These are phyloP conservation scores for Penicillium sp. DNA, from an alignment of 2,329 filamentous ascomycete species.

Conservation along the genomic window DNA sequence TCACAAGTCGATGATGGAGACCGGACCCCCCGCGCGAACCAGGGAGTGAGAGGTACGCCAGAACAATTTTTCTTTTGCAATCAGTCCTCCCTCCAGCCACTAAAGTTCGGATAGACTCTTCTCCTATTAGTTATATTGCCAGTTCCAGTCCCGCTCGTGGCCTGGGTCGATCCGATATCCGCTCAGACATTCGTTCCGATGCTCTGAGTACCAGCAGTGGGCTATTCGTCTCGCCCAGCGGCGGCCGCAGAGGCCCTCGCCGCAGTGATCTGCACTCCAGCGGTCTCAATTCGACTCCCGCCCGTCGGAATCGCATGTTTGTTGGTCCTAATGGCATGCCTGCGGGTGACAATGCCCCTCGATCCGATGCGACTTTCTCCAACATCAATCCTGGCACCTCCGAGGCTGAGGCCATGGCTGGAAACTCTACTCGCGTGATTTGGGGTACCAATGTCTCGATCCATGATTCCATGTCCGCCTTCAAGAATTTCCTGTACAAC, in stretches of 20 bases:
- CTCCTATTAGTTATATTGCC: conserved; percentile 85
- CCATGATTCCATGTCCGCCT: conserved; percentile 80
- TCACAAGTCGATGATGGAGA: conserved; percentile 53
- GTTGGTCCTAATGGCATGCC: conserved; percentile 68
- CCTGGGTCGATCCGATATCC: conserved; percentile 41
- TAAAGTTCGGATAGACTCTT: conserved; percentile 69
- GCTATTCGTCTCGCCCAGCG: conserved; percentile 73
- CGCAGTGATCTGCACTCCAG: conserved; percentile 89
- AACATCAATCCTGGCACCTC: conserved; percentile 81
- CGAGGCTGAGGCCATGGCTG: conserved; percentile 85
- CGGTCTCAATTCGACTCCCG: conserved; percentile 58
- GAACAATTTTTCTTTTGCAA: background rate
- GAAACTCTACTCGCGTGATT: conserved; percentile 78
- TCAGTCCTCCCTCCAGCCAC: conserved; percentile 7
- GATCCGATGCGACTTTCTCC: conserved; percentile 67
- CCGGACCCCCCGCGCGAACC: conserved; percentile 47
- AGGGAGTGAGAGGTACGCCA: conserved; percentile 45
- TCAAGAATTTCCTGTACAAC: conserved; percentile 90
- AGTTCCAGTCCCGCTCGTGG: conserved; percentile 80
- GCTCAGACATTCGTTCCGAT: conserved; percentile 67
- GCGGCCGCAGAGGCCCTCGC: conserved; percentile 62
- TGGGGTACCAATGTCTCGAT: conserved; percentile 98
- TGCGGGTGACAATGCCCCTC: conserved; percentile 52
- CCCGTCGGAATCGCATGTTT: conserved; percentile 62
- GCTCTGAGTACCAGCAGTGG: conserved; percentile 82